Base-by-base conservation (phyloP, 2,329 filamentous ascomycete species). In the Trichoderma sp. region DNA sequence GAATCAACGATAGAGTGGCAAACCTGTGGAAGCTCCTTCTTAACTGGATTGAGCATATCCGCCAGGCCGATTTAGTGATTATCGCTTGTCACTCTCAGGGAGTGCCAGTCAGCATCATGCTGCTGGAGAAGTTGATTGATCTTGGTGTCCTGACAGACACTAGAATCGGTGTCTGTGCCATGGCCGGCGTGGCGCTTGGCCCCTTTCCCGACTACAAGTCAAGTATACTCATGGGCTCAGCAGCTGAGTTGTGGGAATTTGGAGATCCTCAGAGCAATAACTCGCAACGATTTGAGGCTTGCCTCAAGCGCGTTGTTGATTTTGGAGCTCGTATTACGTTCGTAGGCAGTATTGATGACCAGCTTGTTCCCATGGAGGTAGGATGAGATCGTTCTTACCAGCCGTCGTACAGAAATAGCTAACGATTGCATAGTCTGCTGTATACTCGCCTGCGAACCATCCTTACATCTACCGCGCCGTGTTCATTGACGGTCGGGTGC, bases 41-140 rank as follows among this genome's bases (percentile, higher is more conserved):
- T 32, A 98, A 98, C 80, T 97, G 94, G 93, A 93, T 98, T 74
- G 94, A 97, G 47, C 91, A 95, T 74, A 92, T 99, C 36, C 90
- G 93, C 66, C 88, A 88, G 68, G 95, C 96, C 0, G 96, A 99
- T 81, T 91, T 98, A 73, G 91, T 99, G 56, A 82, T 99, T 51
- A 84, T 99, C n/a, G 94, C 94, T 3, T 97, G 94, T 73, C 96
- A 99, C 80, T 97, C 94, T 3, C 96, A 99, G 81, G 96, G 96
- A 26, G 96, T 98, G 0, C 96, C 96, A 0, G 96, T 99, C 0
- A 92, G 93, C 6, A 88, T 97, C 73, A 98, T 98, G 90, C 86
- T 99, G 4, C 86, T 98, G 6, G 94, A 95, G 6, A 98, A 97
- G 81, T 86, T 99, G 56, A 95, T 99, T 69, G 92, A 96, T 68